A percentile compares a stretch with the other conserved stretches of the same genome.
phyloP scores from a whole-genome alignment of 805 yeast genomes.

The Kurtzmaniella cleridarum region DNA sequence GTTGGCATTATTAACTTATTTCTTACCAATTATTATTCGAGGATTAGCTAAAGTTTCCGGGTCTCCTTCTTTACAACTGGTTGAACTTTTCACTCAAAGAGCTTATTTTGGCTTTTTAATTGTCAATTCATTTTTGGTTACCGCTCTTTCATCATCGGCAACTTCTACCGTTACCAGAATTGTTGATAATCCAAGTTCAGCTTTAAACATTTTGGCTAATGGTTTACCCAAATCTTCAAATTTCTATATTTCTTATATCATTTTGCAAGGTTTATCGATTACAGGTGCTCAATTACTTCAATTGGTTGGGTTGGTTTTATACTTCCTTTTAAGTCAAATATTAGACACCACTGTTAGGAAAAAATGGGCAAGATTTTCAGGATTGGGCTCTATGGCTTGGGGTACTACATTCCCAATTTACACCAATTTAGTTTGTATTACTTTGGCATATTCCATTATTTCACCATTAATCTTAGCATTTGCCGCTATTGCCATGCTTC shows the following conservation, averaged over 20 bases:
- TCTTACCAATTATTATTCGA: slow-evolving; percentile 81
- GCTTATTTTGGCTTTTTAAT: slow-evolving; percentile 67
- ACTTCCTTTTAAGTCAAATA: slow-evolving; percentile 50
- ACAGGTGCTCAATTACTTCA: slow-evolving; percentile 65
- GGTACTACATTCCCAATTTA: slow-evolving; percentile 77
- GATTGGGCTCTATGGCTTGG: slow-evolving; percentile 53
- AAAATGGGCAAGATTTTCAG: slow-evolving; percentile 56
- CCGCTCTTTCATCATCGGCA: slow-evolving; percentile 68
- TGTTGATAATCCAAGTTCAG: slow-evolving; percentile 51
- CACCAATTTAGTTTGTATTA: slow-evolving; percentile 64
- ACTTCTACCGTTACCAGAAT: slow-evolving; percentile 62
- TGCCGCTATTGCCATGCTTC: slow-evolving; percentile 61
- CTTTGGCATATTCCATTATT: slow-evolving; percentile 63
- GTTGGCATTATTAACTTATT: slow-evolving; percentile 75
- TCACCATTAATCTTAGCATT: slow-evolving; percentile 82
- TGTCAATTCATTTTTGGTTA: slow-evolving; percentile 65
- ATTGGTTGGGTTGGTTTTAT: slow-evolving; percentile 51
- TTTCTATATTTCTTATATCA: slow-evolving; percentile 62
- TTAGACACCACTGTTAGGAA: slow-evolving; percentile 65
- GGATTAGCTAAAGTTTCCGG: slow-evolving; percentile 61
- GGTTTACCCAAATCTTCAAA: slow-evolving; percentile 71
- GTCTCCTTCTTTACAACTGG: slow-evolving; percentile 47
- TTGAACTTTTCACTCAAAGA: slow-evolving; percentile 62
- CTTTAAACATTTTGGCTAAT: slow-evolving; percentile 55
- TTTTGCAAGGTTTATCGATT: slow-evolving; percentile 63